Base-by-base conservation (phyloP, 192 early-diverging fungal genomes). In the Spinellus fusiger region DNA sequence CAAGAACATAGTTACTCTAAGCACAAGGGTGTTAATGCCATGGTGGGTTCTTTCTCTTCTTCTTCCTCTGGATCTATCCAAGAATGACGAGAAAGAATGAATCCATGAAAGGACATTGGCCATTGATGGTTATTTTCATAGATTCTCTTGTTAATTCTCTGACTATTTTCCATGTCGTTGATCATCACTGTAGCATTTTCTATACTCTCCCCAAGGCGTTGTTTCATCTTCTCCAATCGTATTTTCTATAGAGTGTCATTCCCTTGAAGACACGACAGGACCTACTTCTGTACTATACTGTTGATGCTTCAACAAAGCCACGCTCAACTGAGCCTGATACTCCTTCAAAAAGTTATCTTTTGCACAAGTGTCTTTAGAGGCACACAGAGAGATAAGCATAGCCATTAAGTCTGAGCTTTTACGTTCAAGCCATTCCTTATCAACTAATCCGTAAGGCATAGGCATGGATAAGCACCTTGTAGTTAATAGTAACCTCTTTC, bases 331-430 rank as follows among this genome's bases (percentile, higher is more conserved):
- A n/a, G 35, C 37, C n/a, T 49, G 44, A 22, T 65, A 65, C 3
- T 47, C 54, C 32, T 65, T 32, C 27, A 65, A 8, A 16, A 65
- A 65, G 0, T 57, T 40, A 12, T 40, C n/a, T 44, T 44, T 44
- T 44, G 40, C 40, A 44, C 13, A 18, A n/a, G 40, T n/a, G 4
- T 44, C 40, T 29, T 31, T 5, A 9, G 64, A 50, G 13, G 46
- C 46, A 32, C 64, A 65, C 54, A 58, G 10, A 20, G 54, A 58
- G 26, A 65, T 58, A 12, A 65, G 49, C 64, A 65, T 65, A 9
- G 64, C 64, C 10, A 57, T 31, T 12, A 49, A 15, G 32, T 65
- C 64, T 18, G 13, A 3, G 10, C 40, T 44, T 18, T 44, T 44
- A 2, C 34, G 31, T 27, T 65, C 54, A 12, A 65, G 35, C 31